phyloP scores from a whole-genome alignment of 2,329 filamentous ascomycete genomes.

The Cercospora janseana region DNA sequence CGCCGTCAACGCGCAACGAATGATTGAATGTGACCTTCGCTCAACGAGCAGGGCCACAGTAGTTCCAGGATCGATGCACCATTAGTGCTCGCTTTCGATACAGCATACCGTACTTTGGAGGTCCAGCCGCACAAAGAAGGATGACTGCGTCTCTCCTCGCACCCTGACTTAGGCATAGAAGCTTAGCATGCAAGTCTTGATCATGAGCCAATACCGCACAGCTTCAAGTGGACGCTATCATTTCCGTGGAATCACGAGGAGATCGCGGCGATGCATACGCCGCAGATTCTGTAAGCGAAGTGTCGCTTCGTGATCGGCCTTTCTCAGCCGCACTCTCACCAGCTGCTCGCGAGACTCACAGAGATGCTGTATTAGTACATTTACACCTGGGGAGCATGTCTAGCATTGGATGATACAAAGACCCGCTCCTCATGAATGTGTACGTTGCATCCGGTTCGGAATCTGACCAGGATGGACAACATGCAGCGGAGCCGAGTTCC shows the following conservation, averaged over 20 bases:
- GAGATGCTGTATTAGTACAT: neutral
- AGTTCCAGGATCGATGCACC: no score
- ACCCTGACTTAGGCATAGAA: neutral
- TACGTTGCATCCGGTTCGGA: neutral
- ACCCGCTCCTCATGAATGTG: neutral
- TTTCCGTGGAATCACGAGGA: neutral
- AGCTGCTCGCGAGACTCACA: neutral
- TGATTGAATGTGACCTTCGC: no score
- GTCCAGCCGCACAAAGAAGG: no score
- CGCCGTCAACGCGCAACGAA: no score
- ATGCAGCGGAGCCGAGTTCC: neutral
- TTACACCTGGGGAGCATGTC: neutral
- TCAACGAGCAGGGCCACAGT: no score
- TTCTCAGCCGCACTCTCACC: constrained; percentile 13
- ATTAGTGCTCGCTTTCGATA: no score
- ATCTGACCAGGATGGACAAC: neutral
- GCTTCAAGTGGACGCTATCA: no score
- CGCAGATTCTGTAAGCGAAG: constrained; percentile 1
- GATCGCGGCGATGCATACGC: neutral
- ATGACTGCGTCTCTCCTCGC: no score
- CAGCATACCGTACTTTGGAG: no score
- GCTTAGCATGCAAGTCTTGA: neutral
- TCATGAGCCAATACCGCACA: neutral
- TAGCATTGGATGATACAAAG: neutral
- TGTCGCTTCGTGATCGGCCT: constrained; percentile 1